Evolutionary conservation across 129 eudicot species (phyloP).

Genomic region (Lactuca sativa): DNA sequence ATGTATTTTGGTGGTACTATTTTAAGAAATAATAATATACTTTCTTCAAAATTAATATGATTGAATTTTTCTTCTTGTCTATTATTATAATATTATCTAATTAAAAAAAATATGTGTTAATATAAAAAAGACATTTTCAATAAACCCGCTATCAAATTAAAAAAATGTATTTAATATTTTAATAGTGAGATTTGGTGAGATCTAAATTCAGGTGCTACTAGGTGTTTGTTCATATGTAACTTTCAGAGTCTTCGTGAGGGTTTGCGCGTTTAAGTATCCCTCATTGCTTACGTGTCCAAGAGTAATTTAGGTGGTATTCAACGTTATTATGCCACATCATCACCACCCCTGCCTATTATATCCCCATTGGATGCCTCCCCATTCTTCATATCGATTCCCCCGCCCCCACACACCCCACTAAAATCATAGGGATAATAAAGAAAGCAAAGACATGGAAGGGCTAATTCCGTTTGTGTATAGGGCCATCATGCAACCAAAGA

Average conservation of each 20-base stretch:
- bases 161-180: not conserved
- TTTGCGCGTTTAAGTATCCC: constrained; percentile 15
- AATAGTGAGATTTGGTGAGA: constrained; percentile 16
- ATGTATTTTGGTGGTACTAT: not conserved
- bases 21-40: too few relatives aligned
- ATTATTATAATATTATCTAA: too few relatives aligned
- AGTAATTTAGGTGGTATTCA: not conserved
- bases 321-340: constrained; percentile 5
- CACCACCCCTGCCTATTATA: constrained; percentile 8
- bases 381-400: not conserved
- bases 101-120: too few relatives aligned
- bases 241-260: constrained; percentile 18
- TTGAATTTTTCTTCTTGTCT: too few relatives aligned
- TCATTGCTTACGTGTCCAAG: constrained; percentile 16
- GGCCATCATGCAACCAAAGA: constrained; percentile 25
- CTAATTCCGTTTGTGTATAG: constrained; percentile 25
- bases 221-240: constrained; percentile 8
- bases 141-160: not conserved
- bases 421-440: not conserved
- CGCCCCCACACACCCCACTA: not conserved
- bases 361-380: not conserved
- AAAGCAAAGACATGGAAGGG: constrained; percentile 11
- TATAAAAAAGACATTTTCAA: too few relatives aligned
- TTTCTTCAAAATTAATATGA: not conserved
- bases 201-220: constrained; percentile 9